phyloP scores from a whole-genome alignment of 83 land plant species.

The Thuja plicata region DNA sequence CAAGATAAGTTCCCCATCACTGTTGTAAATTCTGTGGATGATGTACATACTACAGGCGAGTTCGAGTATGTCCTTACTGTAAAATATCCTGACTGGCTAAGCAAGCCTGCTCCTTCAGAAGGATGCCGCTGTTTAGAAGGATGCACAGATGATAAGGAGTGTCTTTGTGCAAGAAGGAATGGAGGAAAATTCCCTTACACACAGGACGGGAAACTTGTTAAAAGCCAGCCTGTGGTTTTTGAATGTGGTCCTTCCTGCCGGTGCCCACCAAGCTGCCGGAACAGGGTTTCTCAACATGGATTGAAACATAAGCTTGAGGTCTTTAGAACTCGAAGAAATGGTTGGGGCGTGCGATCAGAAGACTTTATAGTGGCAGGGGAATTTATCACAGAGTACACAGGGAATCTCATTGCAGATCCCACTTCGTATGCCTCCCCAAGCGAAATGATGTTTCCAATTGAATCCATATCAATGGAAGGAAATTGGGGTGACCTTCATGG shows the following conservation, averaged over 20 bases:
- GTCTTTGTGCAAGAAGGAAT: constrained; percentile 59
- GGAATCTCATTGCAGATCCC: constrained; percentile 50
- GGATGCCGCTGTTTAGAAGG: constrained; percentile 49
- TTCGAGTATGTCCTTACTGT: background rate
- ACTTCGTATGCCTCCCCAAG: constrained; percentile 39
- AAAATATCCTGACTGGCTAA: background rate
- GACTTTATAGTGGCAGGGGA: constrained; percentile 73
- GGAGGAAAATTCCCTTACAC: constrained; percentile 61
- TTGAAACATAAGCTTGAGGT: constrained; percentile 62
- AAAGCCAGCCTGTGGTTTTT: constrained; percentile 49
- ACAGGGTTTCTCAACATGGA: constrained; percentile 75
- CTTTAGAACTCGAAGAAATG: constrained; percentile 66
- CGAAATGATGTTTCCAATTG: constrained; percentile 51
- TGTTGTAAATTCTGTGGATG: background rate
- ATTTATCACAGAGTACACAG: constrained; percentile 81
- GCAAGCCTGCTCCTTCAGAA: background rate
- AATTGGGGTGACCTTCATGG: constrained; percentile 68
- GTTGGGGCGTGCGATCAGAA: constrained; percentile 85
- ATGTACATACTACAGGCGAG: background rate
- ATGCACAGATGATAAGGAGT: constrained; percentile 24
- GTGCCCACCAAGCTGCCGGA: constrained; percentile 62
- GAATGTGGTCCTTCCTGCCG: constrained; percentile 73
- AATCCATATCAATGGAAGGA: constrained; percentile 41
- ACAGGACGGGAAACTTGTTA: constrained; percentile 47
- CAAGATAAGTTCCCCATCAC: background rate